Evolutionary conservation across 2,329 filamentous ascomycete genomes (phyloP), one percentile per base, ranked within the genome.

Genomic region (Salinomyces thailandicus): DNA sequence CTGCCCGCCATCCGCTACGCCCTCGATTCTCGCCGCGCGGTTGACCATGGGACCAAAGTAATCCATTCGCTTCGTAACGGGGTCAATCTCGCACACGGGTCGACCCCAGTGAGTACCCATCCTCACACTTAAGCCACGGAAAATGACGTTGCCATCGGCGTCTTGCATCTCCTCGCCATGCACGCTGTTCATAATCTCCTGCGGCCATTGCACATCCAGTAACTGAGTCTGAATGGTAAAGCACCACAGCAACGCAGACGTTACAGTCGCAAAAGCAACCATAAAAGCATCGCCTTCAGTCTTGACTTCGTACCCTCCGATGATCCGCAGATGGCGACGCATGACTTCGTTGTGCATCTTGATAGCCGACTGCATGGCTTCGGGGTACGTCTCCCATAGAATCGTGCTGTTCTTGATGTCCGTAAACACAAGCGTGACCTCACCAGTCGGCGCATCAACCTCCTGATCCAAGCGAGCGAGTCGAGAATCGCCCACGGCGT

Each of bases 1-100:
- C 58, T 98, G 89, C 1, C 91, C 91, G 43, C 91, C 91, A 57
- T 98, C 91, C 22, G 91, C 91, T 29, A 94, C 87, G 15, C 85
- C 81, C 5, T 85, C 91, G 47, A 98, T 93, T 64, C 91, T 82
- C 12, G 91, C 82, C 1, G 91, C 85, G 55, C 93, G 87, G 63
- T 98, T 98, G 53, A 98, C 91, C 86, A 98, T 98, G 11, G 91
- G 91, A 0, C 91, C 91, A 57, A 96, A 98, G 64, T 98, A 98
- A 54, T 98, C 91, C 91, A 98, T 98, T 45, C 91, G 85, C 39
- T 87, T 81, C 1, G 91, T 98, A 33, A 98, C 87, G 0, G 91
- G 91, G 60, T 98, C 91, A 33, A 81, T 82, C 61, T 98, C 91
- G 57, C 86, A 93, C 51, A 98, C 86, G 5, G 89, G 91, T 41